Evolutionary conservation across 192 early-diverging fungal species (phyloP), one percentile per base, ranked within the genome.

Genomic region (Ramicandelaber brevisporus): DNA sequence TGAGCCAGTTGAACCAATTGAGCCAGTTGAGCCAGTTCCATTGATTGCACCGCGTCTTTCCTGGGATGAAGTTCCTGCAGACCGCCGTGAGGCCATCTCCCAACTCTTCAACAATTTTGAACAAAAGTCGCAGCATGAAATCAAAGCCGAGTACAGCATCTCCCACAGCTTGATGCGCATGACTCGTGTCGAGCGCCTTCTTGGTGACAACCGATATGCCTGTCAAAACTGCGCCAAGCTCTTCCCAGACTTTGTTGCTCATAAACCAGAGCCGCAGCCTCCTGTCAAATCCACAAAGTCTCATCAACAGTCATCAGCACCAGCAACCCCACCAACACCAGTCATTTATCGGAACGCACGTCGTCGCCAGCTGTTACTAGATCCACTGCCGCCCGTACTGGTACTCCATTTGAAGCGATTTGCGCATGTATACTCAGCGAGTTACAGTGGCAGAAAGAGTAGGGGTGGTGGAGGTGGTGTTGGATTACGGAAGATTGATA

Each of bases 221-320:
- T 75, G 72, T 35, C 68, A 74, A 6, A 45, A 60, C 21, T 75
- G 72, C 30, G 53, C 46, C 24, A 64, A 52, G 30, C 20, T 43
- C n/a, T 14, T 24, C 10, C 14, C 8, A 16, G 4, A 13, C n/a
- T n/a, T n/a, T n/a, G n/a, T n/a, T n/a, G n/a, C n/a, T n/a, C n/a
- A n/a, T n/a, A n/a, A n/a, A n/a, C n/a, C n/a, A n/a, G n/a, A n/a
- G n/a, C n/a, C n/a, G n/a, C n/a, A n/a, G n/a, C n/a, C n/a, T n/a
- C n/a, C n/a, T n/a, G n/a, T n/a, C n/a, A n/a, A n/a, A n/a, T n/a
- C 3, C 33, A 34, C 6, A 10, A 4, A 7, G 14, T 11, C 7
- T 6, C n/a, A 7, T 14, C 21, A 6, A 10, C 6, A 6, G 8
- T 12, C 1, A 4, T 12, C 32, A 11, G 5, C 4, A 21, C 20